Conservation (phyloP, 169 alveolate genomes). For the Ichthyophthirius multifiliis region DNA sequence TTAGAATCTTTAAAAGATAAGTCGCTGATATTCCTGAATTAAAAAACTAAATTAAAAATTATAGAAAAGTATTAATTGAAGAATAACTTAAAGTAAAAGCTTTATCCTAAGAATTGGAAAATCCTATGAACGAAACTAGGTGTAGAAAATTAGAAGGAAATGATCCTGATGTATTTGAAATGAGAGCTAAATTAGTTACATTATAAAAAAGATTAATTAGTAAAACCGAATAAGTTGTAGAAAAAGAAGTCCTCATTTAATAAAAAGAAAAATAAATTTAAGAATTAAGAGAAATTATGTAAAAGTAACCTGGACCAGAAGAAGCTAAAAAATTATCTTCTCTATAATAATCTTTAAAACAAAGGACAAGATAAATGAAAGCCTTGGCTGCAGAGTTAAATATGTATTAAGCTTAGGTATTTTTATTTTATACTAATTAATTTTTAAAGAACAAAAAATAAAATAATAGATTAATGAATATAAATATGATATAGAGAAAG, state of each 20-base stretch:
- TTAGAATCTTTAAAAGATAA: constrained; percentile 63
- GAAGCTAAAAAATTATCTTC: constrained; percentile 72
- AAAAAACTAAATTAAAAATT: constrained; percentile 63
- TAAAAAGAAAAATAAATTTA: constrained; percentile 74
- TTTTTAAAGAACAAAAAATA: background rate
- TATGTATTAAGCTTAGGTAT: constrained; percentile 82
- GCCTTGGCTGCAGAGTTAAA: constrained; percentile 82
- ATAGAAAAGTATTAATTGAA: constrained; percentile 71
- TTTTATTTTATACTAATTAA: background rate
- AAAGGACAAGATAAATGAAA: constrained; percentile 79
- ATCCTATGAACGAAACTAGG: constrained; percentile 69
- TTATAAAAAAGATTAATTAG: constrained; percentile 74
- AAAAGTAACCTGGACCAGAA: constrained; percentile 82
- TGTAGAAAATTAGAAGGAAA: constrained; percentile 82
- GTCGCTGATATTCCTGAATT: constrained; percentile 55
- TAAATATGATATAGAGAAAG: constrained; percentile 84
- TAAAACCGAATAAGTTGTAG: constrained; percentile 85
- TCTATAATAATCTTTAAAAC: constrained; percentile 71
- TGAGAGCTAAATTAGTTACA: constrained; percentile 72
- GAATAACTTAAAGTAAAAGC: constrained; percentile 82
- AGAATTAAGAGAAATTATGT: constrained; percentile 71
- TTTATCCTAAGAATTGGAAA: constrained; percentile 80
- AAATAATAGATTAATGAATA: constrained; percentile 60
- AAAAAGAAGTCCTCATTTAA: constrained; percentile 77
- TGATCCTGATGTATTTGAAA: constrained; percentile 83